phyloP scores from a whole-genome alignment of 2,329 filamentous ascomycete genomes.

The Aspergillus pseudonomiae region DNA sequence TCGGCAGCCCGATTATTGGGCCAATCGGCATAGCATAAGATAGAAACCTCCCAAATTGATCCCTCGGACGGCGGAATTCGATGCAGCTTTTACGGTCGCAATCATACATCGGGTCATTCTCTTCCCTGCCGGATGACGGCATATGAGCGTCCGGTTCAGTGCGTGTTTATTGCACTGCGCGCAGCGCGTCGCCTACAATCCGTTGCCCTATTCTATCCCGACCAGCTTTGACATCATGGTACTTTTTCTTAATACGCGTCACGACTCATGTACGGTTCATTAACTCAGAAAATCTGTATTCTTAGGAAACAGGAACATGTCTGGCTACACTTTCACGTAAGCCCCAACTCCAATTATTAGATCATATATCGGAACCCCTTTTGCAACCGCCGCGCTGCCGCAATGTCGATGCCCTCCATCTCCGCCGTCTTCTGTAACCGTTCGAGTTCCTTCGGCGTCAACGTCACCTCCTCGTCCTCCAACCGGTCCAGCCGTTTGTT shows the following conservation, averaged over 20 bases:
- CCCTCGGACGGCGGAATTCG: not conserved
- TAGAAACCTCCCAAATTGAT: not conserved
- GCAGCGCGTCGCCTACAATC: too few species aligned
- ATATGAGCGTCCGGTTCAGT: too few species aligned
- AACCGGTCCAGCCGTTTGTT: slow-evolving; percentile 55
- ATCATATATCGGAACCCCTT: slow-evolving; percentile 59
- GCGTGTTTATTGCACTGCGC: too few species aligned
- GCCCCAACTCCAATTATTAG: slow-evolving; percentile 21
- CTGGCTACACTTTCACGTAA: not conserved
- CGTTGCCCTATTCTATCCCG: too few species aligned
- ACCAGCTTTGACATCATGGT: not conserved
- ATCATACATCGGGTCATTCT: not conserved
- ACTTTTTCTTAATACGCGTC: not conserved
- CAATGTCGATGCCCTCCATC: slow-evolving; percentile 54
- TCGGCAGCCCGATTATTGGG: not conserved
- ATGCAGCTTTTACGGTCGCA: not conserved
- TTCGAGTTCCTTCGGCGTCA: slow-evolving; percentile 52
- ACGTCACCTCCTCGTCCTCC: slow-evolving; percentile 51
- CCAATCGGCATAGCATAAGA: too few species aligned
- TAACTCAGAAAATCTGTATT: not conserved
- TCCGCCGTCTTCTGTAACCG: slow-evolving; percentile 55
- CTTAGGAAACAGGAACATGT: not conserved
- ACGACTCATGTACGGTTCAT: not conserved
- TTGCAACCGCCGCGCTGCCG: slow-evolving; percentile 54
- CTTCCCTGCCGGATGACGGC: not conserved